These are phyloP conservation scores for Eucalyptus regnans DNA, from an alignment of 345 rosid species.

Conservation along the genomic window DNA sequence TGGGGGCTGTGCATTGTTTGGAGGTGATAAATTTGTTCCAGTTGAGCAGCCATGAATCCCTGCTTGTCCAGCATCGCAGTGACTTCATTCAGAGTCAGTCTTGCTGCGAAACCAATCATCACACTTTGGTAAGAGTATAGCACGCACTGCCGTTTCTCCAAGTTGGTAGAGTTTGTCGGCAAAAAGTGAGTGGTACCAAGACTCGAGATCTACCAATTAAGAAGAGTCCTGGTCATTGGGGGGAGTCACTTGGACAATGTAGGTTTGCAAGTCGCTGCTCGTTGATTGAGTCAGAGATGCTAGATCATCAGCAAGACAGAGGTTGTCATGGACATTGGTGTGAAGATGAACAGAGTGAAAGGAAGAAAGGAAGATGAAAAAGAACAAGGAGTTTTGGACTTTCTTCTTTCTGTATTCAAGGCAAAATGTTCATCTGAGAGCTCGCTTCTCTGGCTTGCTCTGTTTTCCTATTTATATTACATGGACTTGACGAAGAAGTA, in stretches of 20 bases:
- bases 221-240: neutral
- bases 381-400: no score
- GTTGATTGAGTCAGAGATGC: neutral
- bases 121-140: neutral
- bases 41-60: neutral
- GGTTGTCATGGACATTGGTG: neutral
- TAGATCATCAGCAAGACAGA: neutral
- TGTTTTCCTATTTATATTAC: no score
- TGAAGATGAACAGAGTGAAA: no score
- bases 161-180: neutral
- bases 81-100: neutral
- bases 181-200: neutral
- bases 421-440: no score
- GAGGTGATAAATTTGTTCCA: neutral
- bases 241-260: neutral
- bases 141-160: neutral
- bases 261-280: neutral
- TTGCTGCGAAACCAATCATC: neutral
- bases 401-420: no score
- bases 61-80: neutral
- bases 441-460: no score
- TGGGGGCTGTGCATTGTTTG: neutral
- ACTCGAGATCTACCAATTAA: neutral
- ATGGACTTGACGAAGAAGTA: no score
- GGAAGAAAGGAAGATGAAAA: no score